phyloP scores from a whole-genome alignment of 73 alveolate species.

The Paramecium sonneborni region DNA sequence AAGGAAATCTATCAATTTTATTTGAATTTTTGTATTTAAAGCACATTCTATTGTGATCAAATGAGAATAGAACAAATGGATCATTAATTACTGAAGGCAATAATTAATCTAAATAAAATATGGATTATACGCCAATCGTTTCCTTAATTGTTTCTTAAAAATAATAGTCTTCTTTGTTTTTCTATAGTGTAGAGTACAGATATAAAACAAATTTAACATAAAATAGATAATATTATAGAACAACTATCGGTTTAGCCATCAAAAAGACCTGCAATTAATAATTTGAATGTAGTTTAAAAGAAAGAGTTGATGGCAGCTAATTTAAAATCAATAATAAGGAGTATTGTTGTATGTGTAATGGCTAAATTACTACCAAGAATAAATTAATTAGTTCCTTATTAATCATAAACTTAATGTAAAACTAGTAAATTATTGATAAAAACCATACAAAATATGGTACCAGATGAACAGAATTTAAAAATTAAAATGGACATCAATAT shows the following conservation, averaged over 20 bases:
- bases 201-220: background rate
- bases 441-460: background rate
- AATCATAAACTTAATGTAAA: background rate
- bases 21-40: background rate
- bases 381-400: background rate
- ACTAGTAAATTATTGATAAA: background rate
- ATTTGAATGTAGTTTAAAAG: background rate
- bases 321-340: background rate
- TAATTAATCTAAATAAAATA: background rate
- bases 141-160: background rate
- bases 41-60: background rate
- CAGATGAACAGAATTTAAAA: background rate
- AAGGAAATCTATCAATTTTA: background rate
- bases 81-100: conserved; percentile 19
- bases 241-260: background rate
- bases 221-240: background rate
- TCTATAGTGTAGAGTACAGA: background rate
- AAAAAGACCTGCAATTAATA: background rate
- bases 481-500: background rate
- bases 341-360: background rate
- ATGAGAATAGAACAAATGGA: conserved; percentile 22
- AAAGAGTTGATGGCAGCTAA: background rate
- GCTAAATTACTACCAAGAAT: background rate
- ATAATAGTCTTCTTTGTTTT: background rate
- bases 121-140: conserved; percentile 25